These are phyloP conservation scores for Tylopilus orsonianus DNA, from an alignment of 1,284 basidiomycete genomes.

Conservation along the genomic window DNA sequence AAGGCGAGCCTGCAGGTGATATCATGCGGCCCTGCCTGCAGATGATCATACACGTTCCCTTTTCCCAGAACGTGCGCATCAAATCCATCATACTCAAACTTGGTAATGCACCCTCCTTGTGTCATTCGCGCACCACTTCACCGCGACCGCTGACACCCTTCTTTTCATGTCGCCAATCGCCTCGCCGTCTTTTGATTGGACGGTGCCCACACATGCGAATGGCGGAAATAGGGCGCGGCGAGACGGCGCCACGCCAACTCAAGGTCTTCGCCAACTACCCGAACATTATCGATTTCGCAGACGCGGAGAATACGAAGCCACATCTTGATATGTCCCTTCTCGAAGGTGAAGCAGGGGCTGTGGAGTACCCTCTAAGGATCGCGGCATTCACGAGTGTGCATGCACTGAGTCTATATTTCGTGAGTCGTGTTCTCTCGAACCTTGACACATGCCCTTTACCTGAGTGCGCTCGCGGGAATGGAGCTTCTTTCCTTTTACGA, in stretches of 20 bases:
- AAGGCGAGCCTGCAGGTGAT: constrained; percentile 1
- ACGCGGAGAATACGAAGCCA: constrained; percentile 64
- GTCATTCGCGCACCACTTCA: constrained; percentile 6
- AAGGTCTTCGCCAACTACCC: constrained; percentile 70
- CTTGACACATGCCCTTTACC: constrained; percentile 15
- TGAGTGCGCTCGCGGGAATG: constrained; percentile 6
- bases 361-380: constrained; percentile 76
- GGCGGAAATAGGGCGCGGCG: constrained; percentile 59
- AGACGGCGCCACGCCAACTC: constrained; percentile 62
- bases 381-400: constrained; percentile 75
- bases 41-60: constrained; percentile 80
- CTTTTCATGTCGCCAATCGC: constrained; percentile 8
- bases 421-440: constrained; percentile 38
- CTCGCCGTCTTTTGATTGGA: constrained; percentile 8
- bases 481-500: constrained; percentile 16
- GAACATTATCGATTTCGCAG: constrained; percentile 73
- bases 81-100: constrained; percentile 72
- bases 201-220: constrained; percentile 7
- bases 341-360: constrained; percentile 63
- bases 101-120: constrained; percentile 42
- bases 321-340: constrained; percentile 70
- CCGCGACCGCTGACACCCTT: constrained; percentile 9
- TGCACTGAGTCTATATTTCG: constrained; percentile 75
- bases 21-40: constrained; percentile 32
- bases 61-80: constrained; percentile 73